phyloP scores from a whole-genome alignment of 345 rosid species.

The Geranium rotundifolium region DNA sequence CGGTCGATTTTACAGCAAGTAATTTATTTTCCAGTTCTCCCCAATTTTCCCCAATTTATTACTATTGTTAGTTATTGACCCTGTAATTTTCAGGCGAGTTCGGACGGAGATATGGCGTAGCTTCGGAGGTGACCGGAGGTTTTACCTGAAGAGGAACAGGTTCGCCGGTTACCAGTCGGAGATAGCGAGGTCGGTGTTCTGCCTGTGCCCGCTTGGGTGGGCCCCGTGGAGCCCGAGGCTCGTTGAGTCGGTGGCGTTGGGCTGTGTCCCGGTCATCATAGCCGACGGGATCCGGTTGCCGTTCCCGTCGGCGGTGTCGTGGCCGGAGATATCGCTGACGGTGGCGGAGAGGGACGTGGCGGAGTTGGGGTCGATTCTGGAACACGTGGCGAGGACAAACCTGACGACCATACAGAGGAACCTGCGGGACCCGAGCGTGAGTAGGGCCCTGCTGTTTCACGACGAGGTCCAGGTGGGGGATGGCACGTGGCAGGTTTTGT shows the following conservation, averaged over 20 bases:
- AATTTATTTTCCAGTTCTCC: constrained; percentile 8
- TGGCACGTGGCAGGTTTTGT: constrained; percentile 79
- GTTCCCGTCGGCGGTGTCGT: constrained; percentile 46
- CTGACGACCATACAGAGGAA: constrained; percentile 56
- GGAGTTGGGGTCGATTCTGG: constrained; percentile 42
- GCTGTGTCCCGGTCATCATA: constrained; percentile 83
- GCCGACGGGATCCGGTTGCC: constrained; percentile 84
- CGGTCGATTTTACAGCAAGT: constrained; percentile 92
- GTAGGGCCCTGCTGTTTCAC: constrained; percentile 58
- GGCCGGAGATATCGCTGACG: constrained; percentile 70
- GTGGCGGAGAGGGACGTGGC: constrained; percentile 79
- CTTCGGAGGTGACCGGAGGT: constrained; percentile 55
- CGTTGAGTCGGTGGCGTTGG: constrained; percentile 76
- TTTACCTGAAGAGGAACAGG: constrained; percentile 60
- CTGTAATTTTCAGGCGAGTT: constrained; percentile 42
- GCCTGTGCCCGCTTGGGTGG: constrained; percentile 93
- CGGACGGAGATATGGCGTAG: constrained; percentile 76
- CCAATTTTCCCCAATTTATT: background rate
- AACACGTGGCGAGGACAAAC: constrained; percentile 68
- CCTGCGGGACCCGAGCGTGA: constrained; percentile 44
- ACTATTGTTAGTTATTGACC: constrained; percentile 1
- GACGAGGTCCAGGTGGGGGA: constrained; percentile 45
- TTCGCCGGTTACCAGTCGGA: constrained; percentile 79
- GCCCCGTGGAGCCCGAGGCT: constrained; percentile 99
- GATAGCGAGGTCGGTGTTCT: constrained; percentile 66